Base-by-base conservation (phyloP, 352 stramenopile genomes). In the Salisapilia sapeloensis region DNA sequence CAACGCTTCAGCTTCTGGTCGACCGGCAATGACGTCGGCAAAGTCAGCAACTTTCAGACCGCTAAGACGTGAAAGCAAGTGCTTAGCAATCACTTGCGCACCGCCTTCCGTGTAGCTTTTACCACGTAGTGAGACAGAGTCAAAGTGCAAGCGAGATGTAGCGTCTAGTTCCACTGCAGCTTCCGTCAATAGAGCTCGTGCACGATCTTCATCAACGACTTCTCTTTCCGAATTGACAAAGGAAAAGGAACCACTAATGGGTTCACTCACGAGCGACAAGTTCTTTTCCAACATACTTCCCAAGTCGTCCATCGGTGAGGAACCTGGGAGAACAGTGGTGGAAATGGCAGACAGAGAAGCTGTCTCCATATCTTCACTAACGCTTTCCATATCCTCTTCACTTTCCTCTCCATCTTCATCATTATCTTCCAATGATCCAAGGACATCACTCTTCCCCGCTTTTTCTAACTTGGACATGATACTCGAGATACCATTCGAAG, bases 11-110 rank as follows among this genome's bases (percentile, higher is more conserved):
- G 92, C 80, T 38, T 95, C 86, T 11, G 60, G 74, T 14, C 82
- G 75, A 0, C 77, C 75, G 4, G 87, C 85, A 30, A 96, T 96
- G 29, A 95, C 84, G 44, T 96, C 87, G 6, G 74, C 75, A 23
- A 96, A 43, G 43, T 96, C 84, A 5, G 76, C 75, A 33, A 79
- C 38, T 39, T 72, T 65, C 2, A 85, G 42, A 2, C 43, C 40
- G 5, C 35, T 14, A 10, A 85, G 36, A n/a, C 60, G 60, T 6
- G 44, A 33, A 15, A 85, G 48, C 36, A 79, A 71, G 4, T 33
- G 33, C 7, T 74, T 48, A 3, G 62, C 63, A 10, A 85, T 53
- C 9, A 77, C 56, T 2, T 57, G 40, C 3, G 65, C 70, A 21
- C 65, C 70, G 8, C 54, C 54, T 17, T 78, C 57, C 5, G 70